Conservation (phyloP, 176 grass and related monocot genomes). For the Oryza glumipatula region DNA sequence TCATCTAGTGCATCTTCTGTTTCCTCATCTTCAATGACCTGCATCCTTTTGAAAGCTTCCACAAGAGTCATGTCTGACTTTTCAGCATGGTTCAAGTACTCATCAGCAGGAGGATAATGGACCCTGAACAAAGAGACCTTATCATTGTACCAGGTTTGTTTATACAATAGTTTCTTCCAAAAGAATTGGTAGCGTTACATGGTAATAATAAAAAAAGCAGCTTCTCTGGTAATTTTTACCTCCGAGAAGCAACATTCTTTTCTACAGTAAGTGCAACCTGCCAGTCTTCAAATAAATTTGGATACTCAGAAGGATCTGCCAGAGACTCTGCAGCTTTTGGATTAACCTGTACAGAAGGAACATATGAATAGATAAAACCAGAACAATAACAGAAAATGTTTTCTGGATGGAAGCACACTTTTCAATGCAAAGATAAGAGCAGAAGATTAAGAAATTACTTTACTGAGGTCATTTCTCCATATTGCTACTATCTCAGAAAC, state of each 20-base stretch:
- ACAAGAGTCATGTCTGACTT: constrained; percentile 70
- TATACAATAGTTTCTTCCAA: neutral
- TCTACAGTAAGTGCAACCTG: constrained; percentile 86
- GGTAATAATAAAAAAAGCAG: neutral
- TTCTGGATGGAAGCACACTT: neutral
- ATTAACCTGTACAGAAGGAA: constrained; percentile 60
- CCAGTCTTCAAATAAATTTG: constrained; percentile 97
- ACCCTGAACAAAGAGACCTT: constrained; percentile 51
- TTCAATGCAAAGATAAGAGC: constrained; percentile 16
- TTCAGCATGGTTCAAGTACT: constrained; percentile 76
- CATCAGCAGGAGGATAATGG: constrained; percentile 72
- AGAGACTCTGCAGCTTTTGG: constrained; percentile 96
- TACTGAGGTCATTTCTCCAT: constrained; percentile 93
- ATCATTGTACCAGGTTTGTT: constrained; percentile 30
- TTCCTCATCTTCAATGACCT: constrained; percentile 68
- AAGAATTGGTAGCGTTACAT: too few relatives aligned
- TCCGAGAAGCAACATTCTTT: constrained; percentile 55
- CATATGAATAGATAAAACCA: constrained; percentile 23
- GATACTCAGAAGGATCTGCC: constrained; percentile 94
- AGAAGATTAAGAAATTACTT: constrained; percentile 60
- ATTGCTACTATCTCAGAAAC: constrained; percentile 82
- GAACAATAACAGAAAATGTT: neutral
- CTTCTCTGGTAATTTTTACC: constrained; percentile 41
- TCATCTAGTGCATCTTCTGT: constrained; percentile 61
- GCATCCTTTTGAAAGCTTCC: constrained; percentile 94